These are phyloP conservation scores for Trifolium fragiferum DNA, from an alignment of 306 rosid species.

Conservation along the genomic window DNA sequence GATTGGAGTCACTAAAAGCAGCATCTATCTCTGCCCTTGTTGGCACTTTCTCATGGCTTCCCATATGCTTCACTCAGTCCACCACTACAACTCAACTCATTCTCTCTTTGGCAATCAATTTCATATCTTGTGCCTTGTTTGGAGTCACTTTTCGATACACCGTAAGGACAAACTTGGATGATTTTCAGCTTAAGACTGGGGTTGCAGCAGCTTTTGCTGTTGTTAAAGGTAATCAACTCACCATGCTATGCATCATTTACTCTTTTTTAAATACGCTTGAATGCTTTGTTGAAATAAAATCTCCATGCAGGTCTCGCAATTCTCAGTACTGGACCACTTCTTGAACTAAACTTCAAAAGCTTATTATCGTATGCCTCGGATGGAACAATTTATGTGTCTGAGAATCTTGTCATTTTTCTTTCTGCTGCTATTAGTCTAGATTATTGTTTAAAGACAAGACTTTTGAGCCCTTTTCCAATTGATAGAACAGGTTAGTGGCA, in stretches of 20 bases:
- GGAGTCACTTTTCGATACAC: conserved; percentile 83
- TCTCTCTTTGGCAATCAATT: conserved; percentile 12
- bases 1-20: conserved; percentile 17
- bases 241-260: background rate
- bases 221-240: conserved; percentile 63
- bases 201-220: conserved; percentile 82
- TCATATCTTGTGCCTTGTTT: conserved; percentile 67
- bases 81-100: background rate
- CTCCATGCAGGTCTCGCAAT: conserved; percentile 75
- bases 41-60: conserved; percentile 11
- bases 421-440: conserved; percentile 79
- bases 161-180: conserved; percentile 74
- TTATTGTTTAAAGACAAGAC: conserved; percentile 53
- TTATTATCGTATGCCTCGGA: conserved; percentile 63
- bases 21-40: conserved; percentile 23
- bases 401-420: conserved; percentile 70
- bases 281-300: conserved; percentile 35
- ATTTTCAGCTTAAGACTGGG: conserved; percentile 84
- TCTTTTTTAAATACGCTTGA: background rate
- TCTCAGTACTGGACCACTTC: conserved; percentile 60
- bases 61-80: conserved; percentile 10
- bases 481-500: background rate
- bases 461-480: conserved; percentile 27
- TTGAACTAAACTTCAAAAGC: conserved; percentile 60
- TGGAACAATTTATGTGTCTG: conserved; percentile 64